These are phyloP conservation scores for Candida michaelii DNA, from an alignment of 805 yeast species.

Conservation along the genomic window DNA sequence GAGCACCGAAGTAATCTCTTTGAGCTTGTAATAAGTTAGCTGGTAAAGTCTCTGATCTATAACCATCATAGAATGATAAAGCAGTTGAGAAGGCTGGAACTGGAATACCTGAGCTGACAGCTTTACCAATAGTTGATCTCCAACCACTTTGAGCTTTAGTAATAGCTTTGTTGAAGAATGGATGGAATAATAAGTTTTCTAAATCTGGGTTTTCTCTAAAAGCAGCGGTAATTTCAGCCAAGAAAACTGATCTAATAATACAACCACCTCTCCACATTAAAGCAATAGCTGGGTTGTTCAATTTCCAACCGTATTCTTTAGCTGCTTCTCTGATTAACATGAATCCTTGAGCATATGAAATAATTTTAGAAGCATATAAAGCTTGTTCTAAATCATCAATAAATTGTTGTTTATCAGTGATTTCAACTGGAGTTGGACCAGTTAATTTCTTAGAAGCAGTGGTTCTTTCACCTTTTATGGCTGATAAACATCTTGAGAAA, in stretches of 20 bases:
- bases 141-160: slow-evolving; percentile 92
- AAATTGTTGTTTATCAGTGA: slow-evolving; percentile 77
- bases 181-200: slow-evolving; percentile 93
- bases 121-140: slow-evolving; percentile 83
- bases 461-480: slow-evolving; percentile 87
- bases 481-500: slow-evolving; percentile 92
- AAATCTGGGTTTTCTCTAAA: slow-evolving; percentile 90
- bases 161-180: slow-evolving; percentile 90
- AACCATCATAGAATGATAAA: slow-evolving; percentile 96
- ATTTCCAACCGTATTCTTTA: slow-evolving; percentile 92
- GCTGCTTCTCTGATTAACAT: slow-evolving; percentile 99
- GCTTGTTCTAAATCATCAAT: slow-evolving; percentile 97
- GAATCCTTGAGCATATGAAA: slow-evolving; percentile 99
- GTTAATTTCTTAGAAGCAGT: slow-evolving; percentile 75
- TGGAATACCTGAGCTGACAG: slow-evolving; percentile 87
- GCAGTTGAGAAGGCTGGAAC: slow-evolving; percentile 98
- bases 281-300: slow-evolving; percentile 97
- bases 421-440: slow-evolving; percentile 66
- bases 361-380: slow-evolving; percentile 95
- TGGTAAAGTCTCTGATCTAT: slow-evolving; percentile 92
- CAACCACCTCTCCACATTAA: slow-evolving; percentile 99
- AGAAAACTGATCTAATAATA: slow-evolving; percentile 97
- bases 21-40: slow-evolving; percentile 99
- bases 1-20: slow-evolving; percentile 99
- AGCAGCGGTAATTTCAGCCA: slow-evolving; percentile 95